These are phyloP conservation scores for Amphirosellinia nigrospora DNA, from an alignment of 495 filamentous ascomycete genomes.

Conservation along the genomic window DNA sequence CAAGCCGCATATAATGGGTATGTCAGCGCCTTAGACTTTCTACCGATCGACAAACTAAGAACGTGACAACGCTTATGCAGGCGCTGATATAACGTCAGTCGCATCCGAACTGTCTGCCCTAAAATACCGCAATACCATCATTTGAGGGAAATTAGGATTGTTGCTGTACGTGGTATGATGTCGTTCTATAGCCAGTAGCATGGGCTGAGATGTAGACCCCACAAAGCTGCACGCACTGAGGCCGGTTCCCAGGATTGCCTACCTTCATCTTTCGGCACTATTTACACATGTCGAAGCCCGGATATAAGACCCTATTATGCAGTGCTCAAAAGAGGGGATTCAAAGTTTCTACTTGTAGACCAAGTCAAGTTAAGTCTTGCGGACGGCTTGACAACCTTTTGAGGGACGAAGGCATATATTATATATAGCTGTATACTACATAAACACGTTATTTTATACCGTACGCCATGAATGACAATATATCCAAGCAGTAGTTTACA, in stretches of 20 bases:
- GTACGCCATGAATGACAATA: not conserved
- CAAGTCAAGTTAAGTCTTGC: not conserved
- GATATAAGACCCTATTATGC: not conserved
- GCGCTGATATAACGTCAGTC: constrained; percentile 1
- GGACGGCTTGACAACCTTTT: not conserved
- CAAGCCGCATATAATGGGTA: not conserved
- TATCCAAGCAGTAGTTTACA: not conserved
- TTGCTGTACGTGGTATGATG: not conserved
- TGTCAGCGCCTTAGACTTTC: not conserved
- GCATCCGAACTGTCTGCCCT: not conserved
- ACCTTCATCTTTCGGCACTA: constrained; percentile 3
- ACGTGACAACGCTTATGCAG: constrained; percentile 15
- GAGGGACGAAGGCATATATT: not conserved
- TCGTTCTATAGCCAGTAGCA: not conserved
- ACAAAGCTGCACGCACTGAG: not conserved
- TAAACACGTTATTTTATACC: constrained; percentile 3
- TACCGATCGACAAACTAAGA: not conserved
- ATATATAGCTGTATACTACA: not conserved
- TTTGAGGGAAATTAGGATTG: not conserved
- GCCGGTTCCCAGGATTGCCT: not conserved
- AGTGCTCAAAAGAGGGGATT: not conserved
- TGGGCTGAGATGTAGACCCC: constrained; percentile 4
- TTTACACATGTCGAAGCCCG: not conserved
- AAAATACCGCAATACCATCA: constrained; percentile 16
- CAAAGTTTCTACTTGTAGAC: not conserved